Percentiles rank a stretch among this genome's conserved stretches.
These are phyloP conservation scores for Alnus glutinosa DNA, from an alignment of 306 rosid genomes.

Conservation along the genomic window DNA sequence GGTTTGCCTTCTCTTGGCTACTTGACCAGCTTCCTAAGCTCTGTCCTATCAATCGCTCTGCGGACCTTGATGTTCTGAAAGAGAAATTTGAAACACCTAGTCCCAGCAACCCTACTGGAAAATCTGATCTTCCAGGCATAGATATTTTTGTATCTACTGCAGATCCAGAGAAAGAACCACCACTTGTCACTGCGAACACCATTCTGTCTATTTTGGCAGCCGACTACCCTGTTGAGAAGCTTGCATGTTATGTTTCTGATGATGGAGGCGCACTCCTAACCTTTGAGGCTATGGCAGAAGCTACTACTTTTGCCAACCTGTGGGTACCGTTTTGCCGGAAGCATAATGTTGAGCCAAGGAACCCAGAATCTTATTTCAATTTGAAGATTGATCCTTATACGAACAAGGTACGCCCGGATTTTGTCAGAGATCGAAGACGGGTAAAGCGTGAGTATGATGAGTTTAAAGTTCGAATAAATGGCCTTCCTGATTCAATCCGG, in stretches of 20 bases:
- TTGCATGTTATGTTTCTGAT: constrained; percentile 80
- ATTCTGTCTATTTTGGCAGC: constrained; percentile 74
- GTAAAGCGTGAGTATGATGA: constrained; percentile 81
- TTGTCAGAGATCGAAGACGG: constrained; percentile 78
- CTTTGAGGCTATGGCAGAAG: constrained; percentile 89
- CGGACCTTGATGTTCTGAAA: constrained; percentile 53
- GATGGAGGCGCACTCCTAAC: constrained; percentile 90
- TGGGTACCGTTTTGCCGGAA: constrained; percentile 87
- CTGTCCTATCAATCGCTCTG: constrained; percentile 63
- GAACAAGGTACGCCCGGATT: constrained; percentile 68
- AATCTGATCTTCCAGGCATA: constrained; percentile 81
- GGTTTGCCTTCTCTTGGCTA: constrained; percentile 87
- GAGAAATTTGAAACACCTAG: constrained; percentile 76
- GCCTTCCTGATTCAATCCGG: constrained; percentile 76
- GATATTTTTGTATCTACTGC: constrained; percentile 81
- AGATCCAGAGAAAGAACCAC: constrained; percentile 83
- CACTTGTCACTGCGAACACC: constrained; percentile 81
- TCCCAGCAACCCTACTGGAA: constrained; percentile 56
- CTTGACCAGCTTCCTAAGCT: constrained; percentile 90
- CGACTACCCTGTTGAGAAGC: constrained; percentile 79
- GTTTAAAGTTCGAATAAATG: constrained; percentile 72
- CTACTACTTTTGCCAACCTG: constrained; percentile 77
- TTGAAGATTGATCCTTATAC: constrained; percentile 69
- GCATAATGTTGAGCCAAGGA: constrained; percentile 77
- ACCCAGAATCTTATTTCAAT: constrained; percentile 72